Conservation (phyloP, 345 rosid species). For the Limnanthes douglasii region DNA sequence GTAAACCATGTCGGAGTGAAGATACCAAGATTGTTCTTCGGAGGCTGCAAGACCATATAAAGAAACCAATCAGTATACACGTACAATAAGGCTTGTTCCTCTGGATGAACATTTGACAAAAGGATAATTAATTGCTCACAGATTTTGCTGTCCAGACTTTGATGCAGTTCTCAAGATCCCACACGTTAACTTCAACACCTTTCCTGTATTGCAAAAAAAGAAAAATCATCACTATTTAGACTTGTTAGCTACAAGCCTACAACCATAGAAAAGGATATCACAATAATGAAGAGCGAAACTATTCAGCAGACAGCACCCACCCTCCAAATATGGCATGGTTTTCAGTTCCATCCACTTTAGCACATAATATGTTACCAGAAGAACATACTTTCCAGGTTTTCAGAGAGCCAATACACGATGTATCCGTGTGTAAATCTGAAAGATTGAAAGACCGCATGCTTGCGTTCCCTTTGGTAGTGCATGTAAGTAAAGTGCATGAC, state of each 20-base stretch:
- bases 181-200: constrained; percentile 66
- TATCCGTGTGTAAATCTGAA: constrained; percentile 15
- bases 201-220: constrained; percentile 39
- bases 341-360: constrained; percentile 61
- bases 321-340: constrained; percentile 76
- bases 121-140: constrained; percentile 30
- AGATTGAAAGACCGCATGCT: constrained; percentile 27
- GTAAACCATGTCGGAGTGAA: constrained; percentile 96
- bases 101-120: too few relatives aligned
- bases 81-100: too few relatives aligned
- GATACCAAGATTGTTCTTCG: constrained; percentile 66
- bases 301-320: constrained; percentile 59
- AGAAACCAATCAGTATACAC: too few relatives aligned
- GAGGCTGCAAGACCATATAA: constrained; percentile 67
- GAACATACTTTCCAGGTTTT: constrained; percentile 54
- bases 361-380: constrained; percentile 42
- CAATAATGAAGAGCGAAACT: too few relatives aligned
- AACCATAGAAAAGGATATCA: constrained; percentile 1
- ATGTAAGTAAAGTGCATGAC: constrained; percentile 55
- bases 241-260: too few relatives aligned
- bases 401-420: constrained; percentile 12
- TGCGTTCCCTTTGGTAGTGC: constrained; percentile 68
- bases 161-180: constrained; percentile 61
- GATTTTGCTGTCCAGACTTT: constrained; percentile 72
- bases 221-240: too few relatives aligned